Percentiles rank a stretch among this genome's conserved stretches.
phyloP scores from a whole-genome alignment of 371 early-diverging fungal species.

The Synchytrium microbalum region DNA sequence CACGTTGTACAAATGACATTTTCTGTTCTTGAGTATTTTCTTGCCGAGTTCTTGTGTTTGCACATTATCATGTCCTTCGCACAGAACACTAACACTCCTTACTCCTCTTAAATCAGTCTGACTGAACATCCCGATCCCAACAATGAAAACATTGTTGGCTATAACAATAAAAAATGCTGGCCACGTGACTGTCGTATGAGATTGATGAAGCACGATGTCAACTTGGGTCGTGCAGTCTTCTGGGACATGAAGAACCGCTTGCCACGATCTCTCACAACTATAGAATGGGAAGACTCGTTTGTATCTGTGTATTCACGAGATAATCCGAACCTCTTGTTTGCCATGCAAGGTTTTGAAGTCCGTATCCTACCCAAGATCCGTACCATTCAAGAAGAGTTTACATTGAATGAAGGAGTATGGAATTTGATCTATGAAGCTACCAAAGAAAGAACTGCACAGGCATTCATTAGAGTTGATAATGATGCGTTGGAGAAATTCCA shows the following conservation, averaged over 20 bases:
- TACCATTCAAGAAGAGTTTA: slow-evolving; percentile 75
- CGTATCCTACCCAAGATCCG: slow-evolving; percentile 87
- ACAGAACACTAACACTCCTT: too few species aligned
- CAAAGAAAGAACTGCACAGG: slow-evolving; percentile 96
- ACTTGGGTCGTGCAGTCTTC: slow-evolving; percentile 88
- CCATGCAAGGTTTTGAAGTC: slow-evolving; percentile 76
- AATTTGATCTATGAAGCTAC: slow-evolving; percentile 90
- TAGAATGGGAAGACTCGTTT: slow-evolving; percentile 95
- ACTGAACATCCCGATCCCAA: slow-evolving; percentile 98
- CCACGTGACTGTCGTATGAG: slow-evolving; percentile 98
- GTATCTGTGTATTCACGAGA: slow-evolving; percentile 93
- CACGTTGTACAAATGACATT: too few species aligned
- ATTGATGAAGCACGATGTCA: slow-evolving; percentile 97
- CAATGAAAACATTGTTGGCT: slow-evolving; percentile 97
- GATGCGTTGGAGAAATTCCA: slow-evolving; percentile 87
- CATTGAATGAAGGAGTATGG: slow-evolving; percentile 94
- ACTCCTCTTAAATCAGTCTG: too few species aligned
- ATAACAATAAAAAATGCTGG: slow-evolving; percentile 90
- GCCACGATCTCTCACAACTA: slow-evolving; percentile 91
- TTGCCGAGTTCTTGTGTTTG: too few species aligned
- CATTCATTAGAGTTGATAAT: slow-evolving; percentile 90
- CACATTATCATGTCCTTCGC: too few species aligned
- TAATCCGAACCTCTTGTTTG: slow-evolving; percentile 92
- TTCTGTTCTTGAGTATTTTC: too few species aligned
- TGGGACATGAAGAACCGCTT: slow-evolving; percentile 98